Evolutionary conservation across 805 yeast species (phyloP).

Genomic region (Wickerhamiella sergipiensis): DNA sequence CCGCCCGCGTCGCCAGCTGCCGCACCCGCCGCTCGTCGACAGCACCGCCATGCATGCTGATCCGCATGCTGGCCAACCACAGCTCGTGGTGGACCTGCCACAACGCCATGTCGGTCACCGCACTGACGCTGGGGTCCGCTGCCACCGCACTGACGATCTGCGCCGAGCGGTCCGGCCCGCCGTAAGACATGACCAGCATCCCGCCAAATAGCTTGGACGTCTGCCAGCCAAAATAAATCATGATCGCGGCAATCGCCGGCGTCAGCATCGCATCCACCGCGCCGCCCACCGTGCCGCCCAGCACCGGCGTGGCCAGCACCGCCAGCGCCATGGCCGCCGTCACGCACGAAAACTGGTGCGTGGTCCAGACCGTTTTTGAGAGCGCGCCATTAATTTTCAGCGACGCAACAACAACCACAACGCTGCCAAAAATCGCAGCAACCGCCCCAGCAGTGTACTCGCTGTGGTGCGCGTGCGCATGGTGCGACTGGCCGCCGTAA

Average conservation of each 20-base stretch:
- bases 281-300: conserved; percentile 16
- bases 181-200: conserved; percentile 32
- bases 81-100: conserved; percentile 34
- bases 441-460: neutral
- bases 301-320: conserved; percentile 21
- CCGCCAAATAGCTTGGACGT: conserved; percentile 29
- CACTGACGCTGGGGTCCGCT: conserved; percentile 19
- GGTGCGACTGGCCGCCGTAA: conserved; percentile 19
- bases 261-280: conserved; percentile 25
- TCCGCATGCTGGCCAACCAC: conserved; percentile 27
- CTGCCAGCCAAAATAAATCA: conserved; percentile 30
- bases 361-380: conserved; percentile 1
- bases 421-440: neutral
- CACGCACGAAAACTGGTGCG: conserved; percentile 17
- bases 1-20: conserved; percentile 18
- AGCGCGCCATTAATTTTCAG: neutral
- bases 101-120: conserved; percentile 23
- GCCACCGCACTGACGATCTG: conserved; percentile 18
- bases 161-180: conserved; percentile 25
- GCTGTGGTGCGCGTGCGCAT: conserved; percentile 14
- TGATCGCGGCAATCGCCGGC: conserved; percentile 26
- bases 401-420: neutral
- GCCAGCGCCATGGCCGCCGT: conserved; percentile 23
- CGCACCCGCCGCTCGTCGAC: conserved; percentile 24
- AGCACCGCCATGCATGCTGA: conserved; percentile 23